These are phyloP conservation scores for Massarina eburnea DNA, from an alignment of 2,329 filamentous ascomycete species.

Conservation along the genomic window DNA sequence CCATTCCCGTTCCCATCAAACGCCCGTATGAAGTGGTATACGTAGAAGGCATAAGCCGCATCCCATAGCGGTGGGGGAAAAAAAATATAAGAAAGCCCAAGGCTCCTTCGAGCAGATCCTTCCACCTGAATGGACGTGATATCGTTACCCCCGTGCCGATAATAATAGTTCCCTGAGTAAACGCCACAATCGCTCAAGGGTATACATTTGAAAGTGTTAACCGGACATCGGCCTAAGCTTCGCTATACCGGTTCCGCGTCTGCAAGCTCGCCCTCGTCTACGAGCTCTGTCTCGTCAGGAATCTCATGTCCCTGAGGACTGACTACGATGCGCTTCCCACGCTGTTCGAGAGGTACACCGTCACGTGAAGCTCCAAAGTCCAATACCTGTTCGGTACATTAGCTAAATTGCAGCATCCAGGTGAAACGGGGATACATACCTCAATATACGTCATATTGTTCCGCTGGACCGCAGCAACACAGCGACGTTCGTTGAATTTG, in stretches of 20 bases:
- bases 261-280: too few relatives aligned
- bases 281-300: constrained; percentile 37
- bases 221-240: constrained; percentile 18
- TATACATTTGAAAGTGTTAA: constrained; percentile 31
- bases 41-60: constrained; percentile 4
- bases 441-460: constrained; percentile 93
- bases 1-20: constrained; percentile 14
- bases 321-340: constrained; percentile 73
- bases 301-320: constrained; percentile 43
- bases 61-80: constrained; percentile 6
- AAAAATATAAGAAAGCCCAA: background rate
- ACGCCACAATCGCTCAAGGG: constrained; percentile 20
- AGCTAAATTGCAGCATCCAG: constrained; percentile 20
- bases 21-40: constrained; percentile 15
- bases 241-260: background rate
- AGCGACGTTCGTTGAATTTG: constrained; percentile 92
- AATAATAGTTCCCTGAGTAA: constrained; percentile 1
- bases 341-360: constrained; percentile 73
- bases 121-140: background rate
- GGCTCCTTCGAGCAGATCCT: background rate
- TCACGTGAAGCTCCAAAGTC: constrained; percentile 95
- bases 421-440: constrained; percentile 55
- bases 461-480: constrained; percentile 93
- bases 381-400: constrained; percentile 69
- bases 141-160: background rate